A percentile compares a stretch with the other conserved stretches of the same genome.
Evolutionary conservation across 2,329 filamentous ascomycete genomes (phyloP).

Genomic region (Onygenales sp.): DNA sequence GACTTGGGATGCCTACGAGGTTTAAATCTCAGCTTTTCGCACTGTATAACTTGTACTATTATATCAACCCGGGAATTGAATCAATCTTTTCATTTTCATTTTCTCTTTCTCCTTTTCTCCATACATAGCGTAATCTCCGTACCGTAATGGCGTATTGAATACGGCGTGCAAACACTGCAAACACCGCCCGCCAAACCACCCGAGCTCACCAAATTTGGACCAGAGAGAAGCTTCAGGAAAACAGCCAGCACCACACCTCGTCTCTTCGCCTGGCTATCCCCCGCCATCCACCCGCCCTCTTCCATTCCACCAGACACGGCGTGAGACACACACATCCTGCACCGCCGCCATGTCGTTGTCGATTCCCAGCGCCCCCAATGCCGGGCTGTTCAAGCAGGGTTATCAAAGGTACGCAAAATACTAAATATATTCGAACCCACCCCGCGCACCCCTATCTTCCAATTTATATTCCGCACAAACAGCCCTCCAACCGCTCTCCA

Average conservation of each 20-base stretch:
- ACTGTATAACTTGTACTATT: too few species aligned
- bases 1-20: too few species aligned
- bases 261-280: neutral
- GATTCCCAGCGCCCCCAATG: conserved; percentile 88
- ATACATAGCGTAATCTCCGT: neutral
- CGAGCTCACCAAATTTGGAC: conserved; percentile 23
- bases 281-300: neutral
- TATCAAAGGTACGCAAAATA: conserved; percentile 71
- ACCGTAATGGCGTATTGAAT: neutral
- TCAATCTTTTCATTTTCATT: too few species aligned
- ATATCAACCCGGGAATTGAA: too few species aligned
- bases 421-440: neutral
- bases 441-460: conserved; percentile 3
- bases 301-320: neutral
- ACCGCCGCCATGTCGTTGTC: conserved; percentile 72
- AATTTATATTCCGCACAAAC: conserved; percentile 12
- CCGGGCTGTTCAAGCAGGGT: conserved; percentile 87
- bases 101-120: too few species aligned
- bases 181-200: conserved; percentile 22
- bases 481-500: conserved; percentile 9
- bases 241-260: neutral
- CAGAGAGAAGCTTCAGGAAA: conserved; percentile 20
- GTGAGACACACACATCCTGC: neutral
- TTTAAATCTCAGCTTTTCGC: too few species aligned
- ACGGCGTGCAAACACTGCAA: conserved; percentile 28